Base-by-base conservation (phyloP, 2,329 filamentous ascomycete species). In the Apiospora aurea region DNA sequence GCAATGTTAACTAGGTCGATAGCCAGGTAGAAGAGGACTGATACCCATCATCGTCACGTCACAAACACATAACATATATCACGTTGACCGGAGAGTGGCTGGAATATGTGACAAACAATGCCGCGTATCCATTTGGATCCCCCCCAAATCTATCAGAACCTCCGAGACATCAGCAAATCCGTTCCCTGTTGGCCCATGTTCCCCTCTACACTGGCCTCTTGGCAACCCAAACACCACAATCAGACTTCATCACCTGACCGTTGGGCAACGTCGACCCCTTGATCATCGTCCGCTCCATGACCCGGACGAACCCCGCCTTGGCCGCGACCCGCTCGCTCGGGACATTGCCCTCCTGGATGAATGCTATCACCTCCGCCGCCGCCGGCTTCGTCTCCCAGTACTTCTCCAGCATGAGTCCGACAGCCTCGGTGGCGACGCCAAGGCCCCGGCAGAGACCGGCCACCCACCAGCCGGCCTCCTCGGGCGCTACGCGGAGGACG, bases 401-500 rank as follows among this genome's bases (percentile, higher is more conserved):
- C 26, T 47, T 34, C 7, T n/a, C 16, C 68, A 69, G n/a, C 68
- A 69, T 57, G 10, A 11, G 10, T 14, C 4, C 34, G 34, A 69
- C 46, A 4, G 68, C 68, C 47, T 57, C 68, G 47, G 46, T 41
- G 18, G 68, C 68, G 26, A 69, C 47, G 4, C 68, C 68, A 4
- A 34, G 34, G n/a, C 68, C 68, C 21, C 47, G 46, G 21, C 29
- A 69, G 10, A 29, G 21, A 1, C 34, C 2, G 18, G 68, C 11
- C 29, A 69, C 68, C 11, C 24, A 51, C 46, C 49, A 69, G 29
- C 68, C 68, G 46, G n/a, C 29, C 47, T 69, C 68, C 18, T 47
- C 46, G 26, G 68, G 68, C 21, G 68, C 46, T 21, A 69, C 43
- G 43, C 68, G 68, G 46, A 69, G 18, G 10, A 69, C 21, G 16